Evolutionary conservation across 202 grass and related monocot genomes (phyloP), one percentile per base, ranked within the genome.

Genomic region (Schoenoplectus tabernaemontani): DNA sequence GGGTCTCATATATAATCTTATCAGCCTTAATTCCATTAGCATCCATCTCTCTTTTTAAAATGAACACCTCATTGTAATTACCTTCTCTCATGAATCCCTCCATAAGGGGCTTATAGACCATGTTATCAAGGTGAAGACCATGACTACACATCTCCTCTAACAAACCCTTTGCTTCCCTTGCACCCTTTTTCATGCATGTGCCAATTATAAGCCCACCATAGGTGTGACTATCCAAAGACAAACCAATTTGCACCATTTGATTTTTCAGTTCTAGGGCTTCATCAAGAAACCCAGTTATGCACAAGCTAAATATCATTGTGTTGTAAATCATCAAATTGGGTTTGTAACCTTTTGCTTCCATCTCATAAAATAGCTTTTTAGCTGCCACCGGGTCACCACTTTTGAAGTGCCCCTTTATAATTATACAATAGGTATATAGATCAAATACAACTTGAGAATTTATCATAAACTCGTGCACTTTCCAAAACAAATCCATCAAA

Each of bases 191-290:
- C 82, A 84, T 90, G 86, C 85, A 92, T 17, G 88, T 71, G 67
- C 89, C 85, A 1, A 79, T 85, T 33, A 96, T 87, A 71, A 96
- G 84, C 2, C 85, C 82, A 1, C 82, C 61, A 12, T 87, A 96
- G 12, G 92, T 96, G 65, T 70, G 86, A 7, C 39, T 81, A 85
- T 96, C 89, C 0, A 85, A 79, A 65, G 75, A 43, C 20, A 90
- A 39, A 42, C 89, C 84, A 74, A 47, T 85, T 17, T 86, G 64
- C 64, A 85, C 59, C 93, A 96, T 96, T 44, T 86, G 78, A 73
- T 88, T 84, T 83, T 96, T 96, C 46, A 87, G 87, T 48, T 71
- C 59, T 76, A 96, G 89, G 11, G 89, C 93, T 69, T 96, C 86
- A 12, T 83, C 82, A 7, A 96, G 69, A 77, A 75, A 84, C 10